These are phyloP conservation scores for Dactylonectria macrodidyma DNA, from an alignment of 2,329 filamentous ascomycete species.

Conservation along the genomic window DNA sequence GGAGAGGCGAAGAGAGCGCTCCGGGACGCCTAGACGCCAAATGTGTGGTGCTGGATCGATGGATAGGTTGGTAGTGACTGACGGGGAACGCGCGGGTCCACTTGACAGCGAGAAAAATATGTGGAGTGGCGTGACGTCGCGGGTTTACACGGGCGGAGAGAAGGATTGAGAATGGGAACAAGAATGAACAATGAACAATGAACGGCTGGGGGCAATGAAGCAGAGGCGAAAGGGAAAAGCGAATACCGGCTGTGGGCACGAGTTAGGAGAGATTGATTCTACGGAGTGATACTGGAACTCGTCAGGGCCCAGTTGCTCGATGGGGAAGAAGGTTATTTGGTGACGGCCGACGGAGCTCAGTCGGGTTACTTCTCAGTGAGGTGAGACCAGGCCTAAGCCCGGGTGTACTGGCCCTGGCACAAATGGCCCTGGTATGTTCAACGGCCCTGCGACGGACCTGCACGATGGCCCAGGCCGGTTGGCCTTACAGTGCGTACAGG, in stretches of 20 bases:
- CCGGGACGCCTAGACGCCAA: not conserved
- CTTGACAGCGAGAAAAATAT: slow-evolving; percentile 30
- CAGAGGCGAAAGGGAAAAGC: slow-evolving; percentile 31
- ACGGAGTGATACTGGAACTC: not conserved
- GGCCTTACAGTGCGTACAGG: slow-evolving; percentile 30
- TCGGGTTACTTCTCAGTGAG: slow-evolving; percentile 13
- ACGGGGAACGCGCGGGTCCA: slow-evolving; percentile 22
- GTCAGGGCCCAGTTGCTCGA: slow-evolving; percentile 7
- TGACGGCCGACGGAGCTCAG: slow-evolving; percentile 8
- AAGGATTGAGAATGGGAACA: slow-evolving; percentile 38
- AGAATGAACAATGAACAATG: slow-evolving; percentile 26
- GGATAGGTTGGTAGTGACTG: slow-evolving; percentile 6
- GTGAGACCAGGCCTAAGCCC: slow-evolving; percentile 5
- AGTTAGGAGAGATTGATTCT: not conserved
- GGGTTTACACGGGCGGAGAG: slow-evolving; percentile 30
- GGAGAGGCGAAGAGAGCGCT: not conserved
- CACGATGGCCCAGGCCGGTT: not conserved
- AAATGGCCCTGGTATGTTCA: too few species aligned
- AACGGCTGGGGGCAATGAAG: slow-evolving; percentile 36
- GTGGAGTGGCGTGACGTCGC: slow-evolving; percentile 44
- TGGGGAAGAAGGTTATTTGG: slow-evolving; percentile 30
- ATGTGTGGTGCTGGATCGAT: slow-evolving; percentile 2
- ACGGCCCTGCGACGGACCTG: too few species aligned
- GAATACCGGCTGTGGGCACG: not conserved
- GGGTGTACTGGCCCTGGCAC: not conserved